Percentiles rank a stretch among this genome's conserved stretches.
phyloP scores from a whole-genome alignment of 768 basidiomycete species.

The Lactarius vividus region DNA sequence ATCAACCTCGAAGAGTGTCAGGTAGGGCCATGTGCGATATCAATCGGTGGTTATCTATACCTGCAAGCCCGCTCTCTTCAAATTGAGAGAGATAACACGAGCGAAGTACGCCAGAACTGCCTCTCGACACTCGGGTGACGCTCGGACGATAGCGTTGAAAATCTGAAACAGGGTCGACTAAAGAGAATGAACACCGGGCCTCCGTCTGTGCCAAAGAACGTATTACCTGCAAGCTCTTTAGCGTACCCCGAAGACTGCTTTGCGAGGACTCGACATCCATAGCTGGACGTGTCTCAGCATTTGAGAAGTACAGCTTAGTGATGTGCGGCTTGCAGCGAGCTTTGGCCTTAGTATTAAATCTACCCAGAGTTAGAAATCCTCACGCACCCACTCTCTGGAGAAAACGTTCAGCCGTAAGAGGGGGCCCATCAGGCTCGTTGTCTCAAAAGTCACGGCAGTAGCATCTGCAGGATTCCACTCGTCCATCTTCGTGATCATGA shows the following conservation, averaged over 20 bases:
- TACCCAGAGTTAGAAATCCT: background rate
- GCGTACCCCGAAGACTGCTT: slow-evolving; percentile 79
- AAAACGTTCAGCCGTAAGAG: slow-evolving; percentile 83
- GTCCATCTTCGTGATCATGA: slow-evolving; percentile 71
- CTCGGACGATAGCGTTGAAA: slow-evolving; percentile 84
- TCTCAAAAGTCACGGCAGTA: slow-evolving; percentile 61
- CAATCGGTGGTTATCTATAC: slow-evolving; percentile 37
- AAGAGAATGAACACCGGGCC: slow-evolving; percentile 32
- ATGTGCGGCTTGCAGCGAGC: slow-evolving; percentile 59
- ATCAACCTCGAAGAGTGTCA: slow-evolving; percentile 58
- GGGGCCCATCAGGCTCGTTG: slow-evolving; percentile 73
- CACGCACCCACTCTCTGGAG: slow-evolving; percentile 80
- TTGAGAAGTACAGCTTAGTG: slow-evolving; percentile 77
- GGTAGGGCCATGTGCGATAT: background rate
- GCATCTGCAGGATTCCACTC: slow-evolving; percentile 68
- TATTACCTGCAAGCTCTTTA: slow-evolving; percentile 77
- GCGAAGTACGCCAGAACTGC: slow-evolving; percentile 82
- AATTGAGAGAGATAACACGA: slow-evolving; percentile 68
- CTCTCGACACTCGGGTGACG: slow-evolving; percentile 75
- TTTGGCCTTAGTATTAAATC: slow-evolving; percentile 13
- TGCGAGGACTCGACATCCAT: slow-evolving; percentile 80
- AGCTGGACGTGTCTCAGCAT: slow-evolving; percentile 70
- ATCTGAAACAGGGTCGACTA: slow-evolving; percentile 76
- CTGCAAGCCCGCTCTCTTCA: slow-evolving; percentile 88
- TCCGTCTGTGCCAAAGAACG: background rate